Percentiles rank a stretch among this genome's conserved stretches.
These are phyloP conservation scores for Apiospora hydei DNA, from an alignment of 2,329 filamentous ascomycete species.

Conservation along the genomic window DNA sequence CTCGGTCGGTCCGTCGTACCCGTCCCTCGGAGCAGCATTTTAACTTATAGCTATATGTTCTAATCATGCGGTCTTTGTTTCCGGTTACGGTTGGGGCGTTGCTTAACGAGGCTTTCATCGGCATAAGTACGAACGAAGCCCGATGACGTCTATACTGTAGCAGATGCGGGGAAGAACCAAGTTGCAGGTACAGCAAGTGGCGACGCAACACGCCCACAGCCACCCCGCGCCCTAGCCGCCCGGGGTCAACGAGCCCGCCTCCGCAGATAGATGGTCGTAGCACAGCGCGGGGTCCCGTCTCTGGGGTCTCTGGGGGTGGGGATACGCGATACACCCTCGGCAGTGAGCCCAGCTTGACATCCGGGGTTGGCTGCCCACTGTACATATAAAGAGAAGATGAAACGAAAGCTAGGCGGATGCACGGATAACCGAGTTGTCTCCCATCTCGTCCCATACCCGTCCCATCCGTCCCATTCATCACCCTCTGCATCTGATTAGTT, in stretches of 20 bases:
- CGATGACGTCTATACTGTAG: not conserved
- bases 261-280: not conserved
- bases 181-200: not conserved
- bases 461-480: too few species aligned
- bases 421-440: not conserved
- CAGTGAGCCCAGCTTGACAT: not conserved
- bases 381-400: not conserved
- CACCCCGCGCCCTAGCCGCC: not conserved
- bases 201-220: not conserved
- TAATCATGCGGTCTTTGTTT: too few species aligned
- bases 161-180: not conserved
- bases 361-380: not conserved
- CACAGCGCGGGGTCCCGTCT: not conserved
- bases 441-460: not conserved
- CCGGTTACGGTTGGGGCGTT: too few species aligned
- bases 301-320: not conserved
- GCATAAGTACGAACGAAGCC: not conserved
- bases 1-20: too few species aligned
- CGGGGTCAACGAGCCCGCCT: not conserved
- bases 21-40: too few species aligned
- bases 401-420: not conserved
- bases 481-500: not conserved
- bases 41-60: too few species aligned
- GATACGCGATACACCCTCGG: not conserved
- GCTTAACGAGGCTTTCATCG: not conserved